Base-by-base conservation (phyloP, 106 monocot genomes). In the Dioscorea dumetorum region DNA sequence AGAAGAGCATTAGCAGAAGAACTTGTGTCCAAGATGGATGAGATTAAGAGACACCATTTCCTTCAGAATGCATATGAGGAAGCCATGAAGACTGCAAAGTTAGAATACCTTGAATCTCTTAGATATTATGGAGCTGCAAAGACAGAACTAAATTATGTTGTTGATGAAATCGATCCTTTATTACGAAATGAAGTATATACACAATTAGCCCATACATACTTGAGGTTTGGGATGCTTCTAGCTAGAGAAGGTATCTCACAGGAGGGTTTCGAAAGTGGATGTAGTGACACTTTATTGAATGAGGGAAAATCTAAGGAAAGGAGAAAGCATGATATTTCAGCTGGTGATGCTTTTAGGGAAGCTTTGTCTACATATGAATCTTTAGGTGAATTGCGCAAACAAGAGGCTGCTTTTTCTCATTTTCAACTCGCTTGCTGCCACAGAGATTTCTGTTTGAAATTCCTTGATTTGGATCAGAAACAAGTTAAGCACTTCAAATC, bases 191-290 rank as follows among this genome's bases (percentile, higher is more conserved):
- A 99, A 71, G 85, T 85, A 49, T 66, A 71, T 67, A 93, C 99
- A 66, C 99, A 99, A 61, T 89, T 73, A 80, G 99, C 83, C 64
- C 72, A 99, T 63, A 99, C 99, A 35, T 79, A 90, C 70, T 64
- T 99, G 59, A 80, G 90, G 71, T 76, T 99, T 66, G 99, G 99
- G 70, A 93, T 93, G 93, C 93, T 99, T 77, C 77, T 93, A 71
- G 80, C 99, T 41, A 90, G 73, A 60, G 99, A 90, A 80, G 79
- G 58, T 22, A 79, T 69, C 57, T 71, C 61, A 52, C 59, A 34
- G 60, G 77, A 84, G 48, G 64, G 35, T 50, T 62, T 54, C 73
- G 76, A 61, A 59, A 65, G 57, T 58, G 65, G 63, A 68, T 12
- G 57, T 60, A 1, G 28, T 60, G 73, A 76, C 28, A 66, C 60